A percentile compares a stretch with the other conserved stretches of the same genome.
Evolutionary conservation across 805 yeast genomes (phyloP).

Genomic region (Schwanniomyces vanrijiae): DNA sequence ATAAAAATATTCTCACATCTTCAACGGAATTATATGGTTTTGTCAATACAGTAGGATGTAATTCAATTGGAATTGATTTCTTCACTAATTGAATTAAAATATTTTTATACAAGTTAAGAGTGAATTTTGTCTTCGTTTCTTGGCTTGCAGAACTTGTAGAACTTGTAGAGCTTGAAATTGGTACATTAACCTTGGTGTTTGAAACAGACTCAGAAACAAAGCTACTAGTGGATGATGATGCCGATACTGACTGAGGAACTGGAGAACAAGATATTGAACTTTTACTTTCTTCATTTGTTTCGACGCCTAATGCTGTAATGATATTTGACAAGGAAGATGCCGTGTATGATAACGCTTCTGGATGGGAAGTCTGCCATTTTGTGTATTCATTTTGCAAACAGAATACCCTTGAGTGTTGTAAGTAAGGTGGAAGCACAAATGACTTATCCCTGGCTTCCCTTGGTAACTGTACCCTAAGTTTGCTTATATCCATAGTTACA

Average conservation of each 20-base stretch:
- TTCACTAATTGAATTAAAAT: constrained; percentile 48
- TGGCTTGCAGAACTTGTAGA: constrained; percentile 12
- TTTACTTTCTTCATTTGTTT: constrained; percentile 15
- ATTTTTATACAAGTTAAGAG: constrained; percentile 45
- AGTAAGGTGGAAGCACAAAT: constrained; percentile 67
- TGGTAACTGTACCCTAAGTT: constrained; percentile 72
- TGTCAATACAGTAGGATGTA: constrained; percentile 56
- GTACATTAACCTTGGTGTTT: neutral
- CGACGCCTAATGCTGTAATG: constrained; percentile 48
- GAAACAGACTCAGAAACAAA: constrained; percentile 2
- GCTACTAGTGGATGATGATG: constrained; percentile 7
- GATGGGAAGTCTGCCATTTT: constrained; percentile 65
- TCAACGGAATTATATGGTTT: constrained; percentile 76
- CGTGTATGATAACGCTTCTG: constrained; percentile 46
- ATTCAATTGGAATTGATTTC: constrained; percentile 49
- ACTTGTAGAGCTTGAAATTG: neutral
- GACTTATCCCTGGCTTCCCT: constrained; percentile 80
- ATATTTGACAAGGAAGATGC: constrained; percentile 38
- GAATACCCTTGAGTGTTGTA: constrained; percentile 74
- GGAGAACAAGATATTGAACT: constrained; percentile 8
- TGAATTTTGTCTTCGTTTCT: constrained; percentile 42
- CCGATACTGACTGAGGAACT: constrained; percentile 3
- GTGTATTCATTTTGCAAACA: constrained; percentile 73
- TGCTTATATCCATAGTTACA: constrained; percentile 67
- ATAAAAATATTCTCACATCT: constrained; percentile 65